These are phyloP conservation scores for Alternaria sp. DNA, from an alignment of 2,329 filamentous ascomycete genomes.

Conservation along the genomic window DNA sequence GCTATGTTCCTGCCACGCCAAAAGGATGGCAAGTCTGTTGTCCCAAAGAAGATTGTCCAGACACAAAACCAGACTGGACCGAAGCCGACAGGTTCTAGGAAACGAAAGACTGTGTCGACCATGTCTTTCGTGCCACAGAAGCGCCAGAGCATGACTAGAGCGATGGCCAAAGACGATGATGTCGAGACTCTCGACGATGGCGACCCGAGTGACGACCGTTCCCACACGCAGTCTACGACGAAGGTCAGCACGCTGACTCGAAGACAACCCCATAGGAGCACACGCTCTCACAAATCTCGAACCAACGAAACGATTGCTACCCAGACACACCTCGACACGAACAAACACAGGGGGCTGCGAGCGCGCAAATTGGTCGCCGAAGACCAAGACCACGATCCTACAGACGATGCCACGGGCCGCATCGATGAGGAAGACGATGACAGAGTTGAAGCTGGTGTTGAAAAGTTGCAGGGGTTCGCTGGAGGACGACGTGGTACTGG, in stretches of 20 bases:
- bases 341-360: not conserved
- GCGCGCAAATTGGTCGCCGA: not conserved
- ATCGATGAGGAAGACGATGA: not conserved
- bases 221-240: not conserved
- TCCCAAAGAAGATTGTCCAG: not conserved
- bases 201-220: not conserved
- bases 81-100: not conserved
- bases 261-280: no score
- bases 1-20: not conserved
- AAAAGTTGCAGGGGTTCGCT: not conserved
- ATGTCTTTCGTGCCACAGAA: not conserved
- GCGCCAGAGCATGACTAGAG: not conserved
- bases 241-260: not conserved
- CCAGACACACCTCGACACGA: not conserved
- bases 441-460: not conserved
- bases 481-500: not conserved
- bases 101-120: not conserved
- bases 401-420: not conserved
- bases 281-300: not conserved
- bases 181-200: not conserved
- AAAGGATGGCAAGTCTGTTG: not conserved
- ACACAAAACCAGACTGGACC: not conserved
- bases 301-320: fast-evolving
- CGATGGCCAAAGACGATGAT: not conserved
- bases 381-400: not conserved